Evolutionary conservation across 805 yeast genomes (phyloP).

Genomic region (Starmerella floricola): DNA sequence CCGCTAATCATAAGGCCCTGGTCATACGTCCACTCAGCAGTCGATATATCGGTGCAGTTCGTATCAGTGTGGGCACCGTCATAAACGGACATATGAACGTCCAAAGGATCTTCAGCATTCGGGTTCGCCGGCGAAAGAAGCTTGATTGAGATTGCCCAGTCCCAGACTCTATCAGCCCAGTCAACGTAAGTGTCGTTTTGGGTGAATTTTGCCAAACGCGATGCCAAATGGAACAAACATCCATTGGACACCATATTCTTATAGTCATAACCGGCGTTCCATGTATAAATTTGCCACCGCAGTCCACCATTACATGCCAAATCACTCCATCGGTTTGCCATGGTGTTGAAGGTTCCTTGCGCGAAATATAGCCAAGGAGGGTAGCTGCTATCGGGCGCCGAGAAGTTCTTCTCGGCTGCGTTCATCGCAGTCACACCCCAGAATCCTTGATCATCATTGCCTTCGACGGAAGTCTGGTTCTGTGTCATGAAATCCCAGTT

Average conservation of each 20-base stretch:
- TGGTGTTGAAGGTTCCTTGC: constrained; percentile 82
- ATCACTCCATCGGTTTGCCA: constrained; percentile 80
- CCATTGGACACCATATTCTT: constrained; percentile 90
- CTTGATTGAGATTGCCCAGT: constrained; percentile 55
- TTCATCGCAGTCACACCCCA: constrained; percentile 92
- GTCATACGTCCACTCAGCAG: constrained; percentile 74
- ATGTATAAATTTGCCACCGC: constrained; percentile 90
- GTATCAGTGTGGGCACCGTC: constrained; percentile 32
- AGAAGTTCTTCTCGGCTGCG: constrained; percentile 81
- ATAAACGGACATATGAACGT: constrained; percentile 19
- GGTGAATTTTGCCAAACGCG: constrained; percentile 75
- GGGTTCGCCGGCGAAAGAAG: constrained; percentile 34
- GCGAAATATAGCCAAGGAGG: constrained; percentile 63
- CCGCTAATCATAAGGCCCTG: constrained; percentile 72
- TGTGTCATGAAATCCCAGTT: constrained; percentile 71
- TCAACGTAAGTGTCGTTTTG: constrained; percentile 59
- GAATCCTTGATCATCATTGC: constrained; percentile 95
- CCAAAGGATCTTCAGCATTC: constrained; percentile 31
- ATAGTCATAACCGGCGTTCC: constrained; percentile 91
- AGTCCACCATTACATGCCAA: constrained; percentile 72
- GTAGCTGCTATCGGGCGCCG: constrained; percentile 42
- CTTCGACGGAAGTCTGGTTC: constrained; percentile 84
- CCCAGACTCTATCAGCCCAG: constrained; percentile 63
- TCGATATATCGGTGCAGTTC: constrained; percentile 51
- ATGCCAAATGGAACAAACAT: constrained; percentile 73